Evolutionary conservation across 345 rosid genomes (phyloP).

Genomic region (Ricinus communis): DNA sequence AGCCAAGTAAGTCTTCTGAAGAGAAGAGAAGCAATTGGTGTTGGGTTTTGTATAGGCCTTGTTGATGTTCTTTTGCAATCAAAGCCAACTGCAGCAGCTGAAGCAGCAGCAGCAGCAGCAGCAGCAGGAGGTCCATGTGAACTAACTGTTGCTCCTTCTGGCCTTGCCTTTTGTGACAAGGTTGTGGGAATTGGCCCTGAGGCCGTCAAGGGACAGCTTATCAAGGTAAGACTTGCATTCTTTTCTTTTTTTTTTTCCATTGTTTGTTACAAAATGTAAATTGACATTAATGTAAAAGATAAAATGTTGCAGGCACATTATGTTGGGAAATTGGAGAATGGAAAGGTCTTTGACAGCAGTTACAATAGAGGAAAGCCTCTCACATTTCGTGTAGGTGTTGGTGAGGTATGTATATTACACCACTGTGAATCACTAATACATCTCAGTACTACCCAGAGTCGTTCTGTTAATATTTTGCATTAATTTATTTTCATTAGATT

Average conservation of each 20-base stretch:
- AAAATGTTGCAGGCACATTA: slow-evolving; percentile 62
- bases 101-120: slow-evolving; percentile 44
- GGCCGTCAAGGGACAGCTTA: slow-evolving; percentile 77
- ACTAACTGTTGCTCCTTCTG: slow-evolving; percentile 72
- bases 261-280: too few species aligned
- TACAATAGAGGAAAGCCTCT: slow-evolving; percentile 87
- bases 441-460: too few species aligned
- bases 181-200: slow-evolving; percentile 73
- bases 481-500: too few species aligned
- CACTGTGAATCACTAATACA: too few species aligned
- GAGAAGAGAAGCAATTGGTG: slow-evolving; percentile 67
- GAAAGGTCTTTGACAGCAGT: slow-evolving; percentile 90
- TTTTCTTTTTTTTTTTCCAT: neutral
- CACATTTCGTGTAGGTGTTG: slow-evolving; percentile 72
- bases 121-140: slow-evolving; percentile 57
- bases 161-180: slow-evolving; percentile 82
- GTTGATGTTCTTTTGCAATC: slow-evolving; percentile 34
- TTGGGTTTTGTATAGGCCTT: slow-evolving; percentile 37
- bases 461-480: too few species aligned
- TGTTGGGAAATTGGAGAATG: slow-evolving; percentile 82
- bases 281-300: neutral
- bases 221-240: slow-evolving; percentile 47
- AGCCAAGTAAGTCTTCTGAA: slow-evolving; percentile 18
- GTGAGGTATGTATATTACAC: slow-evolving; percentile 53
- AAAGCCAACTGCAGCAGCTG: slow-evolving; percentile 39